A percentile compares a stretch with the other conserved stretches of the same genome.
These are phyloP conservation scores for Allantophomopsis lycopodina DNA, from an alignment of 2,329 filamentous ascomycete species.

Conservation along the genomic window DNA sequence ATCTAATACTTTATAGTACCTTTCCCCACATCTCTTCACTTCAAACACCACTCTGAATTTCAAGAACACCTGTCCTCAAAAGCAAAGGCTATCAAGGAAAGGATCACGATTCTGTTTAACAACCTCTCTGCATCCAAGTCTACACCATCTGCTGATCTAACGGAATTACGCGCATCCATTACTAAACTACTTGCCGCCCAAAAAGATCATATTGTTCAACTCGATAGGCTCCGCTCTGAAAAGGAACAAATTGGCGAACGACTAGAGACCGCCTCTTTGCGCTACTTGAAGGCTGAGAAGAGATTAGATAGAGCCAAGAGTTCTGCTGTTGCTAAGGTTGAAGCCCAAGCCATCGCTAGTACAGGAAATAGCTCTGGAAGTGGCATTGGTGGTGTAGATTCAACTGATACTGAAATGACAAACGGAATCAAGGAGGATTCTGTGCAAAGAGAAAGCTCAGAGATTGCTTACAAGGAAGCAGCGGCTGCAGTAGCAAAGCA, in stretches of 20 bases:
- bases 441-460: slow-evolving; percentile 48
- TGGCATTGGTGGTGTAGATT: slow-evolving; percentile 25
- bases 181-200: slow-evolving; percentile 65
- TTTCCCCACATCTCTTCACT: slow-evolving; percentile 44
- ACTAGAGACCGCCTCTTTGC: slow-evolving; percentile 73
- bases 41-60: slow-evolving; percentile 58
- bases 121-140: slow-evolving; percentile 36
- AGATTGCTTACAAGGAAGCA: slow-evolving; percentile 66
- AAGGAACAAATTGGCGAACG: slow-evolving; percentile 79
- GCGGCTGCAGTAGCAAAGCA: slow-evolving; percentile 66
- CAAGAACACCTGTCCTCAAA: slow-evolving; percentile 68
- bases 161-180: slow-evolving; percentile 62
- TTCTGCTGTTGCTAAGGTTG: slow-evolving; percentile 77
- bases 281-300: slow-evolving; percentile 93
- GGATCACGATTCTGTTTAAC: slow-evolving; percentile 55
- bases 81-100: slow-evolving; percentile 61
- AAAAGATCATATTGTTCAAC: slow-evolving; percentile 65
- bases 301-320: slow-evolving; percentile 85
- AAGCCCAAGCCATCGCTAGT: slow-evolving; percentile 72
- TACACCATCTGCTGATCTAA: slow-evolving; percentile 50
- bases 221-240: slow-evolving; percentile 63
- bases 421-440: slow-evolving; percentile 41
- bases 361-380: slow-evolving; percentile 26
- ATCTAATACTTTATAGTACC: slow-evolving; percentile 27
- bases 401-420: slow-evolving; percentile 32